Evolutionary conservation across 495 filamentous ascomycete species (phyloP).

Genomic region (Trichoderma erinaceum): DNA sequence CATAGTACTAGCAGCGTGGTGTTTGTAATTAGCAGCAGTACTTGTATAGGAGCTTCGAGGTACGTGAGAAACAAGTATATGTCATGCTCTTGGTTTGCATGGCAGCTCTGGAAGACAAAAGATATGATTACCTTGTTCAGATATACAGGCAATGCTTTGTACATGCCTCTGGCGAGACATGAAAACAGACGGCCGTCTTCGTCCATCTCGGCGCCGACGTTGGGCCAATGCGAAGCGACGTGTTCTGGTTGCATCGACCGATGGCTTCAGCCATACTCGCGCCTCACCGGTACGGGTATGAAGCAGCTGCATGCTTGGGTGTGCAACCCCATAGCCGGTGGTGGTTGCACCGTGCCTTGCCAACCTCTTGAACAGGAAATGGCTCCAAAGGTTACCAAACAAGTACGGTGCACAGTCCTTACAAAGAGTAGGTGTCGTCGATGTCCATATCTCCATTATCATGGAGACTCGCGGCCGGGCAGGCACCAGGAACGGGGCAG

Average conservation of each 20-base stretch:
- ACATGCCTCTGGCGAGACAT: not conserved
- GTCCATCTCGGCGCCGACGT: not conserved
- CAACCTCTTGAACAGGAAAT: not conserved
- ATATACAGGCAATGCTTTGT: no score
- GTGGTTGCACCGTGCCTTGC: slow-evolving; percentile 9
- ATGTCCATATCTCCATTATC: no score
- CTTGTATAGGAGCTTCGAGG: not conserved
- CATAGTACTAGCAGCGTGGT: not conserved
- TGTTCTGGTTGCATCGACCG: slow-evolving; percentile 7
- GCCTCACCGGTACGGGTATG: slow-evolving; percentile 1
- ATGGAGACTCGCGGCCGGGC: no score
- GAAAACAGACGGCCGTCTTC: not conserved
- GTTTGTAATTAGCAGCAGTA: not conserved
- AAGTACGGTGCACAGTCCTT: no score
- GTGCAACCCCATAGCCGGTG: not conserved
- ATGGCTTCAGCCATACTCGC: not conserved
- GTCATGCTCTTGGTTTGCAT: no score
- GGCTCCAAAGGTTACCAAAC: not conserved
- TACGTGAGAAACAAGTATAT: no score
- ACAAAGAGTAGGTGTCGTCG: no score
- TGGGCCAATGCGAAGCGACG: not conserved
- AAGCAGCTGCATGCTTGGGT: slow-evolving; percentile 3
- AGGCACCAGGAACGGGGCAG: no score
- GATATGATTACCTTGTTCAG: no score
- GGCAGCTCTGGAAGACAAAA: no score